Base-by-base conservation (phyloP, 1,284 basidiomycete species). In the Inonotus obliquus region DNA sequence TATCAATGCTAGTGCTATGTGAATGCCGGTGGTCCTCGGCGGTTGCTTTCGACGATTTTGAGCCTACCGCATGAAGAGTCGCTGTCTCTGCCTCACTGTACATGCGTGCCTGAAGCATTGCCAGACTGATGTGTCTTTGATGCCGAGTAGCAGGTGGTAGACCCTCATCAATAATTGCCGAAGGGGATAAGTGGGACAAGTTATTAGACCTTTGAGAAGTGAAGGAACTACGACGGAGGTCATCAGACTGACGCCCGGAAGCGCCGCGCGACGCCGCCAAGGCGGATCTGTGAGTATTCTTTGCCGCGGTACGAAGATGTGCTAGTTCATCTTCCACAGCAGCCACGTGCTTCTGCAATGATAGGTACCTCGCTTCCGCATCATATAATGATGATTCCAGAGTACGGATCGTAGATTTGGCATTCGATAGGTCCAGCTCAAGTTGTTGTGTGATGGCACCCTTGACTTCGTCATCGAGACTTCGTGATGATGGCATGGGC, bases 51-150 rank as follows among this genome's bases (percentile, higher is more conserved):
- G 60, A 54, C 23, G 59, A 47, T 44, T 57, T 59, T 27, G 57
- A 48, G 13, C 70, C 19, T 65, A 63, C 23, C 2, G 27, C 53
- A 68, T 69, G 54, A 35, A 52, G 17, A 52, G 72, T 69, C 13
- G 74, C 72, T 13, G 78, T 78, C 17, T 80, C 82, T 14, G 80
- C 75, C 71, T 92, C 89, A 71, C 87, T 86, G 64, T 92, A 90
- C 72, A 96, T 94, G 48, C 93, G 84, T 27, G 91, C 92, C 71
- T 93, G 94, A 58, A 96, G 83, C 84, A 94, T 94, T 69, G 86
- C 86, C 63, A 96, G 75, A 71, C 91, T 93, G 63, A 92, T 85
- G 68, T 88, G 85, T 57, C 93, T 87, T 71, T 94, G 94, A 73
- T 94, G 92, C 41, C 85, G 78, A 35, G 90, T 87, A 70, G 91